Conservation (phyloP, 108 stramenopile genomes). For the Stephanodiscus minutulus region DNA sequence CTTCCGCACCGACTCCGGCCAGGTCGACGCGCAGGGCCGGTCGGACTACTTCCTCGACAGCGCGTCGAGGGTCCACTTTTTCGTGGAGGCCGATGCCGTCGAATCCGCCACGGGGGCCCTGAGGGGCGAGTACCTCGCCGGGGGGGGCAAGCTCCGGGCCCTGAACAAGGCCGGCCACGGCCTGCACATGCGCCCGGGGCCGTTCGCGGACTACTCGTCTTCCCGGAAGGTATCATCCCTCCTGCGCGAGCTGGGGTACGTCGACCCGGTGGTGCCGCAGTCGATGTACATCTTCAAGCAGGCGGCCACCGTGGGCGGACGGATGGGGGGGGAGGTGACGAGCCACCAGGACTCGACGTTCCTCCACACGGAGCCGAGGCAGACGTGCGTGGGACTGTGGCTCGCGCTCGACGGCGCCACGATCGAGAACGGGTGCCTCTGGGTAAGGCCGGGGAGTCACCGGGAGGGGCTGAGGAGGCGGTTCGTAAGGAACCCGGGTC, state of each 20-base stretch:
- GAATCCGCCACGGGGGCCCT: conserved; percentile 39
- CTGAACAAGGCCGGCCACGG: conserved; percentile 94
- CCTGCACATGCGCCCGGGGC: conserved; percentile 69
- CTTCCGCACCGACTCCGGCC: conserved; percentile 83
- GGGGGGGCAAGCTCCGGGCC: conserved; percentile 63
- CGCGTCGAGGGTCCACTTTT: conserved; percentile 76
- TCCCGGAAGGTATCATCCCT: conserved; percentile 63
- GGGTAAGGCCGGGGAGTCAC: conserved; percentile 90
- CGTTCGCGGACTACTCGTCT: conserved; percentile 67
- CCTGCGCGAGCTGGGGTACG: conserved; percentile 73
- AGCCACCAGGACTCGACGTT: conserved; percentile 95
- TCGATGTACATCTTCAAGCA: conserved; percentile 97
- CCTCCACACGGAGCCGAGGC: conserved; percentile 84
- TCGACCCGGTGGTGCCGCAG: conserved; percentile 88
- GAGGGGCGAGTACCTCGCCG: conserved; percentile 36
- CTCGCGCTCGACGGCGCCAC: conserved; percentile 92
- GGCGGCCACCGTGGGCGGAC: conserved; percentile 20
- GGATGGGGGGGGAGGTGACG: conserved; percentile 89
- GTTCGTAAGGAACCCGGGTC: conserved; percentile 79
- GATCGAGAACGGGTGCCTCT: conserved; percentile 91
- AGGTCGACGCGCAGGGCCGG: conserved; percentile 69
- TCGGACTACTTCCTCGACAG: conserved; percentile 88
- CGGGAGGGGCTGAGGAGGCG: conserved; percentile 71
- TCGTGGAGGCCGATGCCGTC: conserved; percentile 82
- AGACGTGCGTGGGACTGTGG: conserved; percentile 93